These are phyloP conservation scores for Saccharomyces hybrid DNA, from an alignment of 1,139 yeast species.

Conservation along the genomic window DNA sequence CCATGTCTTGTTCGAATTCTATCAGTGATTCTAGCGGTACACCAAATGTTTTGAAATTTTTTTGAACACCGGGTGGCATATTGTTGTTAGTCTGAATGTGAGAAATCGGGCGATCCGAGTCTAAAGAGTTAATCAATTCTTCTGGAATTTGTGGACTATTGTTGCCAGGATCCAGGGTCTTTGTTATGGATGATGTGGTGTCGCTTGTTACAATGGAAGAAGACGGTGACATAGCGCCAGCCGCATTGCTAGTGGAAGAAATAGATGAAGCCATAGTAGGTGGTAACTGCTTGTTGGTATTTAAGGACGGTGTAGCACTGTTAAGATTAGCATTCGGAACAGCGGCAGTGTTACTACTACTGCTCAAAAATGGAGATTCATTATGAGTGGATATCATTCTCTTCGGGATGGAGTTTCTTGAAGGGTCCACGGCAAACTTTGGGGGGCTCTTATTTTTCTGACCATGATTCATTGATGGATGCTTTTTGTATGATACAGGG, in stretches of 20 bases:
- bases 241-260: not conserved
- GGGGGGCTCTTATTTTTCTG: slow-evolving; percentile 13
- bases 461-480: slow-evolving; percentile 49
- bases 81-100: slow-evolving; percentile 30
- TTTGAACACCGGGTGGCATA: slow-evolving; percentile 34
- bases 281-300: not conserved
- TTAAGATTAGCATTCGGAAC: not conserved
- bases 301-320: slow-evolving; percentile 3
- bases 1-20: slow-evolving; percentile 80
- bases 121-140: slow-evolving; percentile 3
- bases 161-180: slow-evolving; percentile 25
- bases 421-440: slow-evolving; percentile 25
- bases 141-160: slow-evolving; percentile 1
- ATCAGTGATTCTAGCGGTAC: slow-evolving; percentile 67
- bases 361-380: slow-evolving; percentile 23
- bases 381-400: slow-evolving; percentile 29
- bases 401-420: slow-evolving; percentile 28
- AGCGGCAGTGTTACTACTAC: not conserved
- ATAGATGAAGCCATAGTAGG: not conserved
- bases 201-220: not conserved
- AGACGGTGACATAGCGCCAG: slow-evolving; percentile 3
- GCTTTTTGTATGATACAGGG: slow-evolving; percentile 72
- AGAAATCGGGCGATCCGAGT: slow-evolving; percentile 29
- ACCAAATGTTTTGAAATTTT: slow-evolving; percentile 63
- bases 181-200: not conserved